phyloP scores from a whole-genome alignment of 169 alveolate species.

The Eimeria zaria region DNA sequence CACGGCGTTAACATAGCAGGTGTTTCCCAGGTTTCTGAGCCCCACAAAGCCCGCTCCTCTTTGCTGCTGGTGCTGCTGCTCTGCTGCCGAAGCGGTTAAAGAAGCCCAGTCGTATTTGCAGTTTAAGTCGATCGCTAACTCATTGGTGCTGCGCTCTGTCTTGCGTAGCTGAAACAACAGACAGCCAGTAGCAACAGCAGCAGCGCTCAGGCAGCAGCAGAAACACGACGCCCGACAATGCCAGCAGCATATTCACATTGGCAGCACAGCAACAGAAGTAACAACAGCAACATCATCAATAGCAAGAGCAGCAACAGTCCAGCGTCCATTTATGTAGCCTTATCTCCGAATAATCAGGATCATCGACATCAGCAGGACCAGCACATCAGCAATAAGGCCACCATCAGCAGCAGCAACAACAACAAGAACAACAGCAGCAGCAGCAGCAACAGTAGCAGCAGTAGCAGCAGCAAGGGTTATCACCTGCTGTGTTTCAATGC shows the following conservation, averaged over 20 bases:
- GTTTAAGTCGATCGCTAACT: conserved; percentile 93
- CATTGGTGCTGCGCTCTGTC: conserved; percentile 93
- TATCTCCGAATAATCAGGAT: neutral
- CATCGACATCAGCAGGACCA: neutral
- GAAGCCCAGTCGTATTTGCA: conserved; percentile 90
- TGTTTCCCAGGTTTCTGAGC: conserved; percentile 92
- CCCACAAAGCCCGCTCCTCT: conserved; percentile 83
- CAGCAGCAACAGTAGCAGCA: neutral
- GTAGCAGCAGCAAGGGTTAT: conserved; percentile 18
- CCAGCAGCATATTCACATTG: neutral
- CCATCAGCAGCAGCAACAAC: conserved; percentile 6
- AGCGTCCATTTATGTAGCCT: neutral
- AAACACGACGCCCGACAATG: neutral
- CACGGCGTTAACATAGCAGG: conserved; percentile 93
- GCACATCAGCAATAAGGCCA: neutral
- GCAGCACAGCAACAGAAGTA: neutral
- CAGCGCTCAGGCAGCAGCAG: conserved; percentile 50
- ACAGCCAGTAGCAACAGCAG: conserved; percentile 32
- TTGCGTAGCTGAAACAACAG: conserved; percentile 84
- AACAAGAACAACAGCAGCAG: conserved; percentile 1
- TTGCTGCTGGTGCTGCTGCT: conserved; percentile 54
- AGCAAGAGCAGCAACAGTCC: neutral
- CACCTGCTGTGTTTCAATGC: conserved; percentile 93
- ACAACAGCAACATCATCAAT: neutral
- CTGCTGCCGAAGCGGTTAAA: conserved; percentile 88